Evolutionary conservation across 2,329 filamentous ascomycete genomes (phyloP).

Genomic region (Parastagonospora nodorum): DNA sequence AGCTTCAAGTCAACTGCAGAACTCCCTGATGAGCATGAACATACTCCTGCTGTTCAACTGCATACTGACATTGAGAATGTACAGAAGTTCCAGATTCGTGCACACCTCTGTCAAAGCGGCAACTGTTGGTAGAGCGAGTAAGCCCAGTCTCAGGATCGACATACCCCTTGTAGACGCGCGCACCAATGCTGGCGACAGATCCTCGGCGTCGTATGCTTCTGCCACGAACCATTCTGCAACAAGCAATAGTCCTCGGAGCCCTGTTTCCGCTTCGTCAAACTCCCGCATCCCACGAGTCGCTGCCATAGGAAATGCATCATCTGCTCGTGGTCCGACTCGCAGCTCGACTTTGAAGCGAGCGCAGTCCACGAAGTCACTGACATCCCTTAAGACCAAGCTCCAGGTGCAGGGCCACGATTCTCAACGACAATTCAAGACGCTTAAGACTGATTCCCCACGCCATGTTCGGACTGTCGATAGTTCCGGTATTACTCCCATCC

Average conservation of each 20-base stretch:
- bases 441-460: conserved; percentile 4
- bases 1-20: conserved; percentile 28
- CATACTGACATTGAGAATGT: conserved; percentile 20
- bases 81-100: conserved; percentile 6
- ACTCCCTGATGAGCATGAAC: conserved; percentile 5
- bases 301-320: conserved; percentile 1
- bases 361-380: conserved; percentile 16
- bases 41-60: conserved; percentile 8
- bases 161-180: conserved; percentile 11
- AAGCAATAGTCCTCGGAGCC: not conserved
- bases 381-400: not conserved
- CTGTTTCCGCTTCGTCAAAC: conserved; percentile 10
- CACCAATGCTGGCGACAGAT: conserved; percentile 4
- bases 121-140: conserved; percentile 3
- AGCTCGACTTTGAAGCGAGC: conserved; percentile 21
- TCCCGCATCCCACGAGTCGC: conserved; percentile 36
- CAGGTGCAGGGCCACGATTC: not conserved
- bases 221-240: conserved; percentile 10
- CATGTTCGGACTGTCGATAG: conserved; percentile 31
- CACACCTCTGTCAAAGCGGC: not conserved
- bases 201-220: conserved; percentile 7
- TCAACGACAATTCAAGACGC: not conserved
- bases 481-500: conserved; percentile 22
- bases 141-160: conserved; percentile 24
- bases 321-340: conserved; percentile 9